phyloP scores from a whole-genome alignment of 805 yeast genomes.

The Saccharomycodes ludwigii region DNA sequence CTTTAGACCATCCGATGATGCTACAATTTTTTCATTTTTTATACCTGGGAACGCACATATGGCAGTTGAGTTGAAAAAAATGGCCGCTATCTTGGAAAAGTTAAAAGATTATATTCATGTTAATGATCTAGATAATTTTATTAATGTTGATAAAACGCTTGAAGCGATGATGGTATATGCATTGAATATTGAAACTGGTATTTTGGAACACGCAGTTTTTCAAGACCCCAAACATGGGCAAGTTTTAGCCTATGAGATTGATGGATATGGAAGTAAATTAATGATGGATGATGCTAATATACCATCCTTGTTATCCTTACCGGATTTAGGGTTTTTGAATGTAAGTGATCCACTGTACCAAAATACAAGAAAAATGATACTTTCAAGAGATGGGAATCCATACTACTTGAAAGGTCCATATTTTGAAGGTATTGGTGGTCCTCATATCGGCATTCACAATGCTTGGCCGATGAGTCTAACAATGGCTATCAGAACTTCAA shows the following conservation, averaged over 20 bases:
- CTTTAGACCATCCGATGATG: slow-evolving; percentile 83
- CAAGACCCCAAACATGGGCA: slow-evolving; percentile 51
- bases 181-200: slow-evolving; percentile 36
- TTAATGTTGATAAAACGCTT: slow-evolving; percentile 18
- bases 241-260: slow-evolving; percentile 82
- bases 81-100: slow-evolving; percentile 20
- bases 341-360: slow-evolving; percentile 48
- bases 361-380: slow-evolving; percentile 68
- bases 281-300: slow-evolving; percentile 88
- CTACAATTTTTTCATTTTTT: slow-evolving; percentile 66
- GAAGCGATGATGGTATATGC: slow-evolving; percentile 27
- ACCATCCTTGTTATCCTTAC: slow-evolving; percentile 70
- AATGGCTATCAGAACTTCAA: slow-evolving; percentile 60
- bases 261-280: slow-evolving; percentile 64
- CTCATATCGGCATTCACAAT: slow-evolving; percentile 67
- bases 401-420: slow-evolving; percentile 50
- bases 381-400: slow-evolving; percentile 63
- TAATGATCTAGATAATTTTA: too few species aligned
- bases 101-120: too few species aligned
- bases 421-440: slow-evolving; percentile 81
- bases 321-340: slow-evolving; percentile 58
- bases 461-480: slow-evolving; percentile 92
- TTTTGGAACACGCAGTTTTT: slow-evolving; percentile 51
- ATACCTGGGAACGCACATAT: slow-evolving; percentile 79
- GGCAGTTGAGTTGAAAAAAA: slow-evolving; percentile 44